Evolutionary conservation across 1,284 basidiomycete genomes (phyloP).

Genomic region (Microbotryomycetes sp.): DNA sequence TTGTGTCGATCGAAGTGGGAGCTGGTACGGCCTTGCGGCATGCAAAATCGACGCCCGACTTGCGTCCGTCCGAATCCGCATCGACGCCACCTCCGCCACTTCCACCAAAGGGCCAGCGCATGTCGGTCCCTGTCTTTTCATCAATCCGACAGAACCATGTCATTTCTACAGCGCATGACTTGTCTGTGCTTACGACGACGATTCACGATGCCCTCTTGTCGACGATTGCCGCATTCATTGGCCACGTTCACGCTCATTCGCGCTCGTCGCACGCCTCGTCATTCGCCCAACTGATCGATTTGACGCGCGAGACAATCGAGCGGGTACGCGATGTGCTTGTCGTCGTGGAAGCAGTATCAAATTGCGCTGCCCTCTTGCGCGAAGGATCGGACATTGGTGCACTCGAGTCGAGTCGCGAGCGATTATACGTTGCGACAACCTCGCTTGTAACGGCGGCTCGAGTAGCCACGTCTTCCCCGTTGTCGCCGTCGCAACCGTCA

Average conservation of each 20-base stretch:
- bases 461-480: constrained; percentile 45
- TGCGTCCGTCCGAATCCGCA: background rate
- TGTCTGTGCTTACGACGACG: constrained; percentile 55
- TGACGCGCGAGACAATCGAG: constrained; percentile 87
- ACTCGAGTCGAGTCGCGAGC: constrained; percentile 65
- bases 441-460: constrained; percentile 80
- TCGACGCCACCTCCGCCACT: constrained; percentile 41
- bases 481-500: background rate
- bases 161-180: constrained; percentile 50
- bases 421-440: constrained; percentile 75
- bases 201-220: constrained; percentile 83
- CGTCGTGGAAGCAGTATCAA: constrained; percentile 82
- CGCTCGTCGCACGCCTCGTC: constrained; percentile 79
- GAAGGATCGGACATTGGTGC: constrained; percentile 45
- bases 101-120: constrained; percentile 55
- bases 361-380: constrained; percentile 39
- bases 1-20: background rate
- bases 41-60: background rate
- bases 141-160: constrained; percentile 39
- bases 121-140: constrained; percentile 53
- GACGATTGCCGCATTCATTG: constrained; percentile 92
- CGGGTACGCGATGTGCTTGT: constrained; percentile 82
- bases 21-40: background rate
- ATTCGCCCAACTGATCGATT: constrained; percentile 86
- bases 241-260: constrained; percentile 88